phyloP scores from a whole-genome alignment of 192 early-diverging fungal species.

The Umbelopsis isabellina region DNA sequence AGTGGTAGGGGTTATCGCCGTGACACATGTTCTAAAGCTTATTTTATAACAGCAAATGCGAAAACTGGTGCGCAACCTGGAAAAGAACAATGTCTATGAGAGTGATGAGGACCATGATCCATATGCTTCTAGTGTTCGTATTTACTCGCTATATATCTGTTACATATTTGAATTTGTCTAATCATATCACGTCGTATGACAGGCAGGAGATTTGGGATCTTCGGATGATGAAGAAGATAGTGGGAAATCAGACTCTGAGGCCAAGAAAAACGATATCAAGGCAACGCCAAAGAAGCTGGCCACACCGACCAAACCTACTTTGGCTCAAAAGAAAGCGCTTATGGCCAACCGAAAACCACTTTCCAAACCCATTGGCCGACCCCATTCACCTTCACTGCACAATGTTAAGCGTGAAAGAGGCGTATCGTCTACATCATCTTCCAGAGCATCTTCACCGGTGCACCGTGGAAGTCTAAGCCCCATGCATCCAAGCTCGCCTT shows the following conservation, averaged over 20 bases:
- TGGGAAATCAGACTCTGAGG: constrained; percentile 24
- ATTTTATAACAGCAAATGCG: constrained; percentile 49
- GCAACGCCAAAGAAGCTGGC: constrained; percentile 26
- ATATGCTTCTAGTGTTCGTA: constrained; percentile 55
- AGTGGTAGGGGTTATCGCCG: constrained; percentile 41
- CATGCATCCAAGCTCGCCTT: constrained; percentile 1
- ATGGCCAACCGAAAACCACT: constrained; percentile 29
- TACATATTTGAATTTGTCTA: constrained; percentile 1
- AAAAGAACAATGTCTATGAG: constrained; percentile 66
- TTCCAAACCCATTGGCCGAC: constrained; percentile 40
- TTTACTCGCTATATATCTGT: background rate
- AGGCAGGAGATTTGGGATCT: constrained; percentile 27
- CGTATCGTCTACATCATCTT: background rate
- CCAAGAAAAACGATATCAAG: constrained; percentile 20
- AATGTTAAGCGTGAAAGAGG: constrained; percentile 27
- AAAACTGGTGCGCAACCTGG: constrained; percentile 65
- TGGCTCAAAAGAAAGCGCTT: constrained; percentile 29
- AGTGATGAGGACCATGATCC: constrained; percentile 62
- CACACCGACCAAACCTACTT: constrained; percentile 24
- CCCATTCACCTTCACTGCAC: constrained; percentile 34
- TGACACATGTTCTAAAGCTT: constrained; percentile 11
- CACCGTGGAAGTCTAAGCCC: constrained; percentile 16
- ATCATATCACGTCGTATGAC: background rate
- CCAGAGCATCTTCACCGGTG: constrained; percentile 12
- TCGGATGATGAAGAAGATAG: constrained; percentile 25